Conservation (phyloP, 352 stramenopile species). For the Globisporangium iwayamae region DNA sequence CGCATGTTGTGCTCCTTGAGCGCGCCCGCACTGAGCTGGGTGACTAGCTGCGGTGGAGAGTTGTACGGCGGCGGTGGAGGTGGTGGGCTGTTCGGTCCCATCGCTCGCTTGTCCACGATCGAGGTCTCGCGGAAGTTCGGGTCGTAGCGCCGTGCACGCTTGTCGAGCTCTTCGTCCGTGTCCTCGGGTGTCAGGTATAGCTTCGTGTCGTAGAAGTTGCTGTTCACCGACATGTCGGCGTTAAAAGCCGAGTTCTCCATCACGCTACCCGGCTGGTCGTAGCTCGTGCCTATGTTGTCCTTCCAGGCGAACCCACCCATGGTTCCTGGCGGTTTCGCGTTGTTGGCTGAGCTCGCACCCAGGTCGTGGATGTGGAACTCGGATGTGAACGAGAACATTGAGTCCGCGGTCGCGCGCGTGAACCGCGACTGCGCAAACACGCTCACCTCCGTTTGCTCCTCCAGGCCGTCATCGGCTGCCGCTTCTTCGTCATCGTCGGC, state of each 20-base stretch:
- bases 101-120: not conserved
- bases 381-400: constrained; percentile 25
- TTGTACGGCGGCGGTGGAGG: constrained; percentile 5
- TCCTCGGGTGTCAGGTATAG: constrained; percentile 28
- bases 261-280: constrained; percentile 1
- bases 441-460: constrained; percentile 51
- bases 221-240: constrained; percentile 16
- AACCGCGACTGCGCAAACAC: constrained; percentile 56
- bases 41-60: not conserved
- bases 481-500: constrained; percentile 24
- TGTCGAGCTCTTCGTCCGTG: constrained; percentile 33
- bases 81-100: constrained; percentile 1
- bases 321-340: not conserved
- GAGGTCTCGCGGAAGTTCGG: constrained; percentile 14
- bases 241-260: constrained; percentile 17
- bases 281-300: constrained; percentile 9
- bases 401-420: constrained; percentile 34
- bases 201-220: constrained; percentile 33
- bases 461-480: constrained; percentile 28
- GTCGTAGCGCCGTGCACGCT: constrained; percentile 36
- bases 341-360: not conserved
- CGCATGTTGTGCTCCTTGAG: constrained; percentile 12
- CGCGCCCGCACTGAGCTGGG: constrained; percentile 9
- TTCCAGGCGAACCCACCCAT: constrained; percentile 4
- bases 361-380: constrained; percentile 31